Percentiles rank a stretch among this genome's conserved stretches.
Conservation (phyloP, 495 filamentous ascomycete genomes). For the Penicillium macrosclerotiorum region DNA sequence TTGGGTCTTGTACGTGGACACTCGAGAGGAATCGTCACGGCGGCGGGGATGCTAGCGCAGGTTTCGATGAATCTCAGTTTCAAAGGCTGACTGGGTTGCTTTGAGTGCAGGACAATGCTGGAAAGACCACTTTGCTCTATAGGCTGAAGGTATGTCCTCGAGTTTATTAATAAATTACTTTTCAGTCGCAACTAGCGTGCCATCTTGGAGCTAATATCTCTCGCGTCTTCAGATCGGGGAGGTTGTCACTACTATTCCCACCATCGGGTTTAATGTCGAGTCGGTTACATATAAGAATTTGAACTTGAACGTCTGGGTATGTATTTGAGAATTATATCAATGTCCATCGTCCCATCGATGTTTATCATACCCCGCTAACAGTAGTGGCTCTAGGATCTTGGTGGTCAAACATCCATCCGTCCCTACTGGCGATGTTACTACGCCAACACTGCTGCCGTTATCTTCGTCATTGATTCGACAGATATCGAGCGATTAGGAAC, state of each 20-base stretch:
- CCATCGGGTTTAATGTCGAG: constrained; percentile 99
- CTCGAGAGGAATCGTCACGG: not conserved
- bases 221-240: constrained; percentile 79
- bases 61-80: not conserved
- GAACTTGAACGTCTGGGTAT: constrained; percentile 97
- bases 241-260: constrained; percentile 97
- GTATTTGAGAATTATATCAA: constrained; percentile 5
- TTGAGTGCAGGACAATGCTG: constrained; percentile 81
- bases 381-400: constrained; percentile 68
- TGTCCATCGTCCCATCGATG: no score
- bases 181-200: not conserved
- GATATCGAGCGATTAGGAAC: constrained; percentile 93
- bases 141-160: constrained; percentile 73
- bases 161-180: not conserved
- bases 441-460: constrained; percentile 97
- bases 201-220: constrained; percentile 15
- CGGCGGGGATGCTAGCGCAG: constrained; percentile 2
- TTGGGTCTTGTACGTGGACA: constrained; percentile 75
- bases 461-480: constrained; percentile 97
- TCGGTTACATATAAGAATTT: constrained; percentile 96
- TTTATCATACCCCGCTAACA: no score
- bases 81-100: constrained; percentile 19
- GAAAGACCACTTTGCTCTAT: constrained; percentile 96
- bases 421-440: constrained; percentile 99
- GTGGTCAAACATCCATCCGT: constrained; percentile 93